Percentiles rank a stretch among this genome's conserved stretches.
These are phyloP conservation scores for Pyrrhoderma lamaoense DNA, from an alignment of 1,284 basidiomycete genomes.

Conservation along the genomic window DNA sequence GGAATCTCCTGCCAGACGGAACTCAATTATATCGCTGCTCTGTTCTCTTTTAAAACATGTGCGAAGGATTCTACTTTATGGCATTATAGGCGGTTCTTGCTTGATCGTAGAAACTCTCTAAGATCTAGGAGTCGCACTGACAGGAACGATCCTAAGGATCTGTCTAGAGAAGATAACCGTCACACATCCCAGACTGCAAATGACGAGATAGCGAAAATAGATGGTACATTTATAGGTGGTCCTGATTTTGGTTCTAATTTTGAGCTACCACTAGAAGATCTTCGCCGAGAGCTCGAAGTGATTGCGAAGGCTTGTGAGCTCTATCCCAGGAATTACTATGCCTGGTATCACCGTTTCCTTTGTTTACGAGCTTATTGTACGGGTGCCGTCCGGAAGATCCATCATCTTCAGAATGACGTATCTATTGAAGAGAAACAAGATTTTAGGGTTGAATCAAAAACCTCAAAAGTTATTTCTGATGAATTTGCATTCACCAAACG, in stretches of 20 bases:
- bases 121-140: not conserved
- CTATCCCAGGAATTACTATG: slow-evolving; percentile 63
- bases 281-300: slow-evolving; percentile 40
- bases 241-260: too few relatives aligned
- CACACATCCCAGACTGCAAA: not conserved
- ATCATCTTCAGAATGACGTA: too few relatives aligned
- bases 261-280: slow-evolving; percentile 21
- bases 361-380: slow-evolving; percentile 28
- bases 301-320: slow-evolving; percentile 42
- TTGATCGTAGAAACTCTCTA: slow-evolving; percentile 22
- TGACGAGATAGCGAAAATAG: not conserved
- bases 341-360: slow-evolving; percentile 52
- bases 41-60: slow-evolving; percentile 45
- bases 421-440: too few relatives aligned
- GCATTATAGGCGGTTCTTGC: slow-evolving; percentile 61
- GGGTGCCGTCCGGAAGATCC: too few relatives aligned
- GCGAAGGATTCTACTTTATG: slow-evolving; percentile 59
- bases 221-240: too few relatives aligned
- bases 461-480: slow-evolving; percentile 10
- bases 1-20: slow-evolving; percentile 27
- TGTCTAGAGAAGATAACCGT: too few relatives aligned
- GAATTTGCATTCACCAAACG: slow-evolving; percentile 32
- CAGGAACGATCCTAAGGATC: not conserved
- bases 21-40: slow-evolving; percentile 37
- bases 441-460: too few relatives aligned